phyloP scores from a whole-genome alignment of 2,329 filamentous ascomycete species.

The Botrytis byssoidea region DNA sequence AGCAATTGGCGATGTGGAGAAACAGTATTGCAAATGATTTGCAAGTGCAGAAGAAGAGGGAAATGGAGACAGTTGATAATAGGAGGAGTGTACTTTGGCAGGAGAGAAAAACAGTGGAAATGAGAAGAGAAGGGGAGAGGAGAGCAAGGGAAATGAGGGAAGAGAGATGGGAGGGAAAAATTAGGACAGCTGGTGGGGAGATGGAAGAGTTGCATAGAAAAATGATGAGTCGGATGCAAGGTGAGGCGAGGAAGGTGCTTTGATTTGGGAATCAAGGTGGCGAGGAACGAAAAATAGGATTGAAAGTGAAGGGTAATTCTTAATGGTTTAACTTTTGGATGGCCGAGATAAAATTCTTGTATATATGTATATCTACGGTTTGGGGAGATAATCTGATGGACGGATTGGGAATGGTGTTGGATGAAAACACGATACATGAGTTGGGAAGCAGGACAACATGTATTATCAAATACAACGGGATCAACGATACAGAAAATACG shows the following conservation, averaged over 20 bases:
- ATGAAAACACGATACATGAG: neutral
- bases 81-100: constrained; percentile 57
- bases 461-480: neutral
- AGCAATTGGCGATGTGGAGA: constrained; percentile 65
- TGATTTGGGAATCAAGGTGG: neutral
- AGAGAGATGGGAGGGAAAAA: constrained; percentile 67
- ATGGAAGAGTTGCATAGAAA: constrained; percentile 76
- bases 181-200: constrained; percentile 70
- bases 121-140: constrained; percentile 56
- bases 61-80: constrained; percentile 47
- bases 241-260: constrained; percentile 9
- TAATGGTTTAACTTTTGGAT: constrained; percentile 3
- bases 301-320: neutral
- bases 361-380: neutral
- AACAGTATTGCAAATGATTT: constrained; percentile 63
- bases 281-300: neutral
- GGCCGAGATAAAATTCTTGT: neutral
- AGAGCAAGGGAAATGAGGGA: constrained; percentile 56
- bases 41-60: constrained; percentile 40
- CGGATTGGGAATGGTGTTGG: neutral
- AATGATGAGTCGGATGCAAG: constrained; percentile 52
- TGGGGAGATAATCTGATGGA: neutral
- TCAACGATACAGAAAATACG: neutral
- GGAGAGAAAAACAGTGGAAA: constrained; percentile 55
- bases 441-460: neutral